Evolutionary conservation across 345 rosid genomes (phyloP), one percentile per base, ranked within the genome.

Genomic region (Eucalyptus tenuipes): DNA sequence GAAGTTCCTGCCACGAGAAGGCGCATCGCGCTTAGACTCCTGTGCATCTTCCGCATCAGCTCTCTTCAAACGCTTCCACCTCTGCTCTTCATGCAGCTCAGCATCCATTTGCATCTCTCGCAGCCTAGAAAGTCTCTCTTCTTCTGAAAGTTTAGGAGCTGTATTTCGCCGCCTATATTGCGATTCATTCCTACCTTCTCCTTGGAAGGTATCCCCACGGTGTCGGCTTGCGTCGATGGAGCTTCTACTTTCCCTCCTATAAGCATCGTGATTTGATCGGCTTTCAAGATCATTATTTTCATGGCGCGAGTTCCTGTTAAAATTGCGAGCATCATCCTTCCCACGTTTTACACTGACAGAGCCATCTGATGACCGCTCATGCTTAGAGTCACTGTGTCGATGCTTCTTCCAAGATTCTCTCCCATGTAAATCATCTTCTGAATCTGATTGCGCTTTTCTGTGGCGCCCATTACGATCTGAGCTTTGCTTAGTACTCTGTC

Each of bases 31-130:
- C 10, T 89, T 91, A 88, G 96, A 97, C 92, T 97, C 97, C 82
- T 86, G 90, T 42, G 95, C 96, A 90, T 96, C 99, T 4, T 91
- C 94, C 57, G 96, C 98, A 22, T 95, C 99, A 5, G 98, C 99
- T 90, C 93, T 97, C 93, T 91, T 96, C 91, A 98, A 84, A 42
- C 99, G 95, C 91, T 93, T 97, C 98, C 98, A 97, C 89, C 99
- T 96, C 85, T 97, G 98, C 88, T 96, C 99, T 88, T 97, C 99
- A 24, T 98, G 98, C 91, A 97, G 90, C 93, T 95, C 97, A 55
- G 99, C 99, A 92, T 97, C 95, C 89, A 59, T 90, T 92, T 94
- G 98, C 99, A 98, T 97, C 93, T 94, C 95, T 88, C 86, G 90
- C 84, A 98, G 91, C 91, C 92, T 96, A 71, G 97, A 97, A 88